Base-by-base conservation (phyloP, 176 grass and related monocot genomes). In the Phragmites australis region DNA sequence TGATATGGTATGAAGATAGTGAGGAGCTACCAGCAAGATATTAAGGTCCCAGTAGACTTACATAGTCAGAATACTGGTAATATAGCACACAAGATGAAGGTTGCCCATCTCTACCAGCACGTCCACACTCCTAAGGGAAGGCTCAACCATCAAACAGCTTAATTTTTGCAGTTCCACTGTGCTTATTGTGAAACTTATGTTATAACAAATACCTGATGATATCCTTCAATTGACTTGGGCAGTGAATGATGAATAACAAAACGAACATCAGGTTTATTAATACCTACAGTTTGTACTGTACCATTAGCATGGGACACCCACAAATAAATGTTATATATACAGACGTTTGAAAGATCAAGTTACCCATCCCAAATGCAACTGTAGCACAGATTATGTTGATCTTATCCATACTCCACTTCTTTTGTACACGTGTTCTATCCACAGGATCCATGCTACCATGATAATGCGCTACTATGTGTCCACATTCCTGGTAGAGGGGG, bases 291-390 rank as follows among this genome's bases (percentile, higher is more conserved):
- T 72, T 61, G 52, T 45, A 75, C 12, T 19, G 57, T 59, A 80
- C n/a, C 30, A 79, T 89, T 76, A 83, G 65, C 50, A 87, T 74
- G 42, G 58, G 40, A 53, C 44, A 67, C 22, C 31, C 11, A 84
- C 45, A 73, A 39, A 67, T 60, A 80, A 43, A 23, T 41, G 9
- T 78, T 43, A 82, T 7, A 81, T 43, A 57, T 66, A 31, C 13
- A 87, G n/a, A 78, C 77, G 60, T 76, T 56, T 75, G 17, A 75
- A 81, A 78, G 67, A 82, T 62, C 31, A 79, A 14, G 34, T 75
- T 97, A 98, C 96, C 96, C 96, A 98, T 98, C 65, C 96, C 96
- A 82, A 98, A 98, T 84, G 96, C 96, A 88, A 98, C 86, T 32
- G 96, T 98, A 26, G 96, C 96, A 93, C 96, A 98, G 3, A 98